Conservation (phyloP, 2,329 filamentous ascomycete species). For the Myrmaecium sp. region DNA sequence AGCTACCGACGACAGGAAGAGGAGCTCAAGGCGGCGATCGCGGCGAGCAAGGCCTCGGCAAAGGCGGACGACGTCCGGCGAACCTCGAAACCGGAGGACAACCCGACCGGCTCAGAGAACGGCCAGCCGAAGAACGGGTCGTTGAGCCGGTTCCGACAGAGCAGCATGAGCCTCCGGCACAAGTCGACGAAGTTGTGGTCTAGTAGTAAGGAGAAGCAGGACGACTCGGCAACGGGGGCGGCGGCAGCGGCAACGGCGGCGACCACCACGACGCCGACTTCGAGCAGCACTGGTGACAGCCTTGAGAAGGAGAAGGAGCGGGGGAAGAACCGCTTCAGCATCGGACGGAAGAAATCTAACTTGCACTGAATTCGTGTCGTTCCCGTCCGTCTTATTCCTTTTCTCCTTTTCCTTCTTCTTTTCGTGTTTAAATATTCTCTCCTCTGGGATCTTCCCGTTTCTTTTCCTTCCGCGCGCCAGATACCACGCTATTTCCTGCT, state of each 20-base stretch:
- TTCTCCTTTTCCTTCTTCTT: constrained; percentile 2
- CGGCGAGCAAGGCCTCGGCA: constrained; percentile 47
- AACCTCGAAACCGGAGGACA: constrained; percentile 10
- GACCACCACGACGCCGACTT: constrained; percentile 12
- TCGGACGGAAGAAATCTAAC: constrained; percentile 59
- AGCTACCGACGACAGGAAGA: constrained; percentile 42
- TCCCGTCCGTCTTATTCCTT: constrained; percentile 1
- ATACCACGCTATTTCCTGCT: too few species aligned
- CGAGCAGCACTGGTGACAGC: constrained; percentile 4
- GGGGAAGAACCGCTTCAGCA: constrained; percentile 49
- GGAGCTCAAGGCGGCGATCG: constrained; percentile 45
- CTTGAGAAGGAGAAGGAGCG: constrained; percentile 28
- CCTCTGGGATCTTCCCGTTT: too few species aligned
- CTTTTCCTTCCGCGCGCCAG: too few species aligned
- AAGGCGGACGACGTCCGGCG: constrained; percentile 21
- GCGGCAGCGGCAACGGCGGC: constrained; percentile 15
- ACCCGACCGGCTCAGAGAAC: constrained; percentile 6
- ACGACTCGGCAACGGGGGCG: not conserved
- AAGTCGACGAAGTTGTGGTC: constrained; percentile 26
- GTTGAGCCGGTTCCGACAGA: constrained; percentile 49
- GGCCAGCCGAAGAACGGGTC: constrained; percentile 3
- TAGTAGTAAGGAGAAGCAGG: too few species aligned
- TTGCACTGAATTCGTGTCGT: constrained; percentile 6
- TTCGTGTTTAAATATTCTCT: too few species aligned
- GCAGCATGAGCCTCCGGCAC: constrained; percentile 62